Percentiles rank a stretch among this genome's conserved stretches.
phyloP scores from a whole-genome alignment of 75 land plant genomes.

The Selaginella tamariscina region DNA sequence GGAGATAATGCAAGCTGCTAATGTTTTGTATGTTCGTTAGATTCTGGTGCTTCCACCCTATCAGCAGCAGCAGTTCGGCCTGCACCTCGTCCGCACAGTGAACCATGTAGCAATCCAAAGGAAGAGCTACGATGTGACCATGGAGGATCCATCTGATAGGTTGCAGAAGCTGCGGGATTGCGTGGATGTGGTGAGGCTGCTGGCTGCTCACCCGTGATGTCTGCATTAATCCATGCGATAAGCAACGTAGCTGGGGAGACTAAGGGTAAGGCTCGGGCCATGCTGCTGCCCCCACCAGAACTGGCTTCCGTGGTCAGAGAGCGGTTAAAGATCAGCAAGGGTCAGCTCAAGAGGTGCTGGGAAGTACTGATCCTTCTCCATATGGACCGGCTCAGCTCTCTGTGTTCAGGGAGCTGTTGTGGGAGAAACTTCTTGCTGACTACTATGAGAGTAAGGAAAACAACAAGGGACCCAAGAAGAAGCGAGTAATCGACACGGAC shows the following conservation, averaged over 20 bases:
- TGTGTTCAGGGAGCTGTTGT: conserved; percentile 36
- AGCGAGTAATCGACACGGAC: conserved; percentile 47
- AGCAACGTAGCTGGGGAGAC: not conserved
- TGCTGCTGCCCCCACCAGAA: conserved; percentile 32
- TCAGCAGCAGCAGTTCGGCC: conserved; percentile 62
- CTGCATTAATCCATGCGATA: conserved; percentile 27
- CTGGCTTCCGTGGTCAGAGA: conserved; percentile 42
- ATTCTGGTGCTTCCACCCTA: conserved; percentile 83
- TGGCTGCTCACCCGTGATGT: conserved; percentile 32
- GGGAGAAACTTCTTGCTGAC: conserved; percentile 41
- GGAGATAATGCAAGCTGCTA: not conserved
- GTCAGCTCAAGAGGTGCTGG: conserved; percentile 82
- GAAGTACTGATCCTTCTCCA: conserved; percentile 57
- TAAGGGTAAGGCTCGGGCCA: conserved; percentile 4
- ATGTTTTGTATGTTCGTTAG: conserved; percentile 25
- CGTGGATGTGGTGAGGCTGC: conserved; percentile 56
- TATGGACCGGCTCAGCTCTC: conserved; percentile 32
- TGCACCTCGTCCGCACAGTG: conserved; percentile 53
- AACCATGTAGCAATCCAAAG: conserved; percentile 42
- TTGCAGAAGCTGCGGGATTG: conserved; percentile 66
- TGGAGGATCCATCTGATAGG: conserved; percentile 79
- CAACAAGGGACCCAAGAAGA: conserved; percentile 30
- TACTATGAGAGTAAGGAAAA: conserved; percentile 43
- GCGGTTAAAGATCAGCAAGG: conserved; percentile 64
- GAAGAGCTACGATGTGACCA: conserved; percentile 59